Percentiles rank a stretch among this genome's conserved stretches.
Evolutionary conservation across 257 asterid species (phyloP).

Genomic region (Anisodus tanguticus): DNA sequence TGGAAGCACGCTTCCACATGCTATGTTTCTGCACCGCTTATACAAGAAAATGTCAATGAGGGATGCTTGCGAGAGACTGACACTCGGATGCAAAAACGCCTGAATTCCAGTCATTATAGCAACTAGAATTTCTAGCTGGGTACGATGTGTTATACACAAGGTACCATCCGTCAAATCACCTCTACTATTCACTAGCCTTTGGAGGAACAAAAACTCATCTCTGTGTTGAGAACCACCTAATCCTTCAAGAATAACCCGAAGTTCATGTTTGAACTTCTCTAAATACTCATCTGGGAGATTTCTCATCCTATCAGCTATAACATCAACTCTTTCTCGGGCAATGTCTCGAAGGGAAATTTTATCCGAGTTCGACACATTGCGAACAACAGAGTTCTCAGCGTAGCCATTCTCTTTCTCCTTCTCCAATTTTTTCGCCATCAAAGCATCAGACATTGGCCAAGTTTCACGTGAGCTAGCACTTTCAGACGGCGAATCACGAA

Average conservation of each 20-base stretch:
- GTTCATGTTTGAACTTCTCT: constrained; percentile 79
- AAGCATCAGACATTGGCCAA: constrained; percentile 84
- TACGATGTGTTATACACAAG: constrained; percentile 67
- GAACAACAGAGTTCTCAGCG: constrained; percentile 75
- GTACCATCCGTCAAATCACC: constrained; percentile 80
- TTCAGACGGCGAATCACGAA: constrained; percentile 84
- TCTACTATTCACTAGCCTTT: constrained; percentile 83
- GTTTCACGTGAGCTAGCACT: constrained; percentile 97
- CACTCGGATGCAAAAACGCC: constrained; percentile 93
- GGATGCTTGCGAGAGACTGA: constrained; percentile 90
- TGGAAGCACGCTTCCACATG: constrained; percentile 80
- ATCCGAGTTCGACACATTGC: constrained; percentile 66
- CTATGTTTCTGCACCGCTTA: constrained; percentile 86
- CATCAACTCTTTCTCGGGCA: constrained; percentile 78
- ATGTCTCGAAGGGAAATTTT: constrained; percentile 76
- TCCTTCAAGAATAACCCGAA: constrained; percentile 89
- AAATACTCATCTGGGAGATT: constrained; percentile 80
- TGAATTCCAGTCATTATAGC: constrained; percentile 89
- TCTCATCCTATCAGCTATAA: constrained; percentile 81
- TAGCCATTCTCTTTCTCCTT: constrained; percentile 77
- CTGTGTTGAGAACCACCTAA: constrained; percentile 83
- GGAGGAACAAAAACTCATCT: constrained; percentile 79
- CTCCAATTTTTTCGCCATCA: constrained; percentile 59
- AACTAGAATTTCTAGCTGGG: constrained; percentile 85
- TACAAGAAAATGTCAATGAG: constrained; percentile 84